Evolutionary conservation across 2,329 filamentous ascomycete genomes (phyloP).

Genomic region (Epichloe hybrida): DNA sequence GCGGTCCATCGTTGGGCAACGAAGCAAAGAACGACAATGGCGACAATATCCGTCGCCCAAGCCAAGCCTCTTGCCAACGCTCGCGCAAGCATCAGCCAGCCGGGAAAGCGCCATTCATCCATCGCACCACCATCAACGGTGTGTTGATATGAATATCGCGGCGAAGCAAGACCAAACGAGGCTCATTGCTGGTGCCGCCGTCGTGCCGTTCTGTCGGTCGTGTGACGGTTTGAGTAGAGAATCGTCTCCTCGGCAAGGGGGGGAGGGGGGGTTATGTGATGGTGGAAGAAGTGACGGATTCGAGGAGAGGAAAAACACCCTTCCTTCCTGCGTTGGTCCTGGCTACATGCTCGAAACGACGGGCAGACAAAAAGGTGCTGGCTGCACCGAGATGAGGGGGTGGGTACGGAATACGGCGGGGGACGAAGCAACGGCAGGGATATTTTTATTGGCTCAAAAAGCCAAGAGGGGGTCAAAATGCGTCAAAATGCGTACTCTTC

Average conservation of each 20-base stretch:
- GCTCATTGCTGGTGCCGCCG: not conserved
- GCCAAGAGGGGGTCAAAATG: conserved; percentile 22
- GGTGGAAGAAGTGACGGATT: not conserved
- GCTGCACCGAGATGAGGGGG: too few relatives aligned
- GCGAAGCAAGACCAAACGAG: not conserved
- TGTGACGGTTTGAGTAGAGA: too few relatives aligned
- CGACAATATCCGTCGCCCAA: conserved; percentile 19
- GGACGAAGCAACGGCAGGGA: too few relatives aligned
- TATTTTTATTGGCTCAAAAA: too few relatives aligned
- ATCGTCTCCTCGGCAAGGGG: not conserved
- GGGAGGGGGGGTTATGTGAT: not conserved
- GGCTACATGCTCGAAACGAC: not conserved
- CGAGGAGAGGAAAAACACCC: not conserved
- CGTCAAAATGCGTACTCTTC: conserved; percentile 45
- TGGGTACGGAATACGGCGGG: too few relatives aligned
- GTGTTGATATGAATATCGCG: not conserved
- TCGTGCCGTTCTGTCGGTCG: too few relatives aligned
- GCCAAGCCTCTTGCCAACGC: conserved; percentile 15
- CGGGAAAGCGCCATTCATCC: conserved; percentile 1
- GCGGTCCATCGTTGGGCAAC: conserved; percentile 19
- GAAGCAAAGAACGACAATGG: conserved; percentile 19
- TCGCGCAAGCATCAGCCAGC: conserved; percentile 9
- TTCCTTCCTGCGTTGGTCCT: not conserved
- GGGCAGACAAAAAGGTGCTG: too few relatives aligned
- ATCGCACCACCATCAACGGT: not conserved